Base-by-base conservation (phyloP, 2,329 filamentous ascomycete genomes). In the Arachnomyces sp. region DNA sequence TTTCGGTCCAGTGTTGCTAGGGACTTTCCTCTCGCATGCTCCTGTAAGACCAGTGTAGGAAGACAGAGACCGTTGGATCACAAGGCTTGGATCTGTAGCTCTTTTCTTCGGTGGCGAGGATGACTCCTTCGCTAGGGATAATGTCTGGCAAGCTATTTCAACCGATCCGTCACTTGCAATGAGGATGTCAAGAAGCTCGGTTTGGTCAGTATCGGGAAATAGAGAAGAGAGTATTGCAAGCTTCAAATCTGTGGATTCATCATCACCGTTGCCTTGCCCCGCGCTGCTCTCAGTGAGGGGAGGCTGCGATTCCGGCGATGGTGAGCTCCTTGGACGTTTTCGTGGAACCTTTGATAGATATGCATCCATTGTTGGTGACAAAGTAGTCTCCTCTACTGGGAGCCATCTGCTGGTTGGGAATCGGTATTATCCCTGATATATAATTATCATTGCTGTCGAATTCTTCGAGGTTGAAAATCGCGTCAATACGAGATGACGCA, bases 211-310 rank as follows among this genome's bases (percentile, higher is more conserved):
- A 1, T 69, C 57, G 0, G 85, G 78, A 49, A 88, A 75, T 0
- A 95, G 65, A 1, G 92, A 96, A 2, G 82, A 76, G 3, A 98
- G 68, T 1, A 94, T 69, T 1, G 88, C 88, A 11, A 98, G 67
- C 56, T 95, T 96, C 52, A 93, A 71, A 47, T 96, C 92, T 0
- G 92, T 98, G 1, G 84, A 81, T 34, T 94, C 85, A 12, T 88
- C 78, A 12, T 79, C 75, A n/a, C 61, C 56, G 13, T 43, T 29
- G 25, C 16, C 37, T 8, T 16, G 16, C 7, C 7, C 21, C 5
- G 5, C 21, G 21, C 21, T 25, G 5, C 5, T 25, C 21, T 9
- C 21, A 25, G 21, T 5, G 9, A 25, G 9, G 9, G 21, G 9
- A 25, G 21, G 21, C 9, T 9, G 21, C 21, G 21, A 9, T 25